phyloP scores from a whole-genome alignment of 495 filamentous ascomycete species.

The Massariosphaeria phaeospora region DNA sequence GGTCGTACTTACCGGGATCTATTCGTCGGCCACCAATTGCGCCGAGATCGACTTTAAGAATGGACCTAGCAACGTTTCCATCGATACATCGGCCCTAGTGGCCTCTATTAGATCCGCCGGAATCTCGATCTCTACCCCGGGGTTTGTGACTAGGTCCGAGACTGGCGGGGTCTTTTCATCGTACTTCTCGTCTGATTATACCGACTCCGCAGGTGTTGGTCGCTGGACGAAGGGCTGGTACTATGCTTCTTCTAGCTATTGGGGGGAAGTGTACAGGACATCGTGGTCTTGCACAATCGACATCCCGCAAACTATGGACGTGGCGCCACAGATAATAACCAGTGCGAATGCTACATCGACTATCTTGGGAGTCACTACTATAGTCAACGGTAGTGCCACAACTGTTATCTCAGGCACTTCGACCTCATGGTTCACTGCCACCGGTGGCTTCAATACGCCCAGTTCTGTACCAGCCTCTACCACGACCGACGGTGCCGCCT shows the following conservation, averaged over 20 bases:
- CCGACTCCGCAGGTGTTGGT: background rate
- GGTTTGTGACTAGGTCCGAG: background rate
- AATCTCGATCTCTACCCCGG: background rate
- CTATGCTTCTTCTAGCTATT: slow-evolving; percentile 13
- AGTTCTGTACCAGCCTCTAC: slow-evolving; percentile 6
- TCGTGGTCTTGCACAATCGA: slow-evolving; percentile 3
- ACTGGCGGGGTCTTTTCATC: slow-evolving; percentile 3
- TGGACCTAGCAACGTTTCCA: background rate
- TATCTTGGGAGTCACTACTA: slow-evolving; percentile 8
- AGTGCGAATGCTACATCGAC: background rate
- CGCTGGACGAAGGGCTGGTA: background rate
- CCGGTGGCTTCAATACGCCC: background rate
- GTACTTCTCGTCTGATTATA: background rate
- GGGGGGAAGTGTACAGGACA: background rate
- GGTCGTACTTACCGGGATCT: background rate
- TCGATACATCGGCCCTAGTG: slow-evolving; percentile 5
- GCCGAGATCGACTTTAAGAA: background rate
- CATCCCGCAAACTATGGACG: slow-evolving; percentile 5
- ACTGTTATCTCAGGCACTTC: slow-evolving; percentile 9
- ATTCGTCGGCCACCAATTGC: slow-evolving; percentile 3
- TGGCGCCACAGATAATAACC: background rate
- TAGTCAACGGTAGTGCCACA: slow-evolving; percentile 3
- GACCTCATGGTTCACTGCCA: background rate
- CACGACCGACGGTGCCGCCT: background rate
- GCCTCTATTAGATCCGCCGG: slow-evolving; percentile 1